These are phyloP conservation scores for Pseudocercospora cruenta DNA, from an alignment of 2,329 filamentous ascomycete species.

Conservation along the genomic window DNA sequence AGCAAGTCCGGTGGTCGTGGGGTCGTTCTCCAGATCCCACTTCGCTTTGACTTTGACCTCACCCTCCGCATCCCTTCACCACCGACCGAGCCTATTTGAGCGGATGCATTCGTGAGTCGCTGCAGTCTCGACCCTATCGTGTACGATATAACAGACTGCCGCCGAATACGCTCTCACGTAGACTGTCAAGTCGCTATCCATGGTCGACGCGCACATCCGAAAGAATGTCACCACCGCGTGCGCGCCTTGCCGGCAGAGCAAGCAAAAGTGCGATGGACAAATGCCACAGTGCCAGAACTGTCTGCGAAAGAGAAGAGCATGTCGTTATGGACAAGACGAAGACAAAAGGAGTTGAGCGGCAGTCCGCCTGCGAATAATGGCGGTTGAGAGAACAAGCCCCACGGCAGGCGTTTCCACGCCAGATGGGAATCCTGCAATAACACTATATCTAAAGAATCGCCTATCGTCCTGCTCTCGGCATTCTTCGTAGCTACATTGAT, in stretches of 20 bases:
- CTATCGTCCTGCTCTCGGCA: constrained; percentile 11
- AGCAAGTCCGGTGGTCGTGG: no score
- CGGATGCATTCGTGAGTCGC: no score
- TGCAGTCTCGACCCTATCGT: no score
- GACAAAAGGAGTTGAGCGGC: constrained; percentile 37
- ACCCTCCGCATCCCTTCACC: no score
- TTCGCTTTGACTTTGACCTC: no score
- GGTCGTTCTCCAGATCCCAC: no score
- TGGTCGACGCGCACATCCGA: neutral
- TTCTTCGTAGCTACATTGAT: neutral
- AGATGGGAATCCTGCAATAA: neutral
- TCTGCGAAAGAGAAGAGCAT: constrained; percentile 29
- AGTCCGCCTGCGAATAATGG: neutral
- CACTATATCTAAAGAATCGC: constrained; percentile 2
- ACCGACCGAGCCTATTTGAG: no score
- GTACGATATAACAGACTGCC: no score
- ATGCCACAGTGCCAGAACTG: constrained; percentile 30
- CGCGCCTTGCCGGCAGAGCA: constrained; percentile 25
- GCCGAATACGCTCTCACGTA: no score
- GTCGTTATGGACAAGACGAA: constrained; percentile 34
- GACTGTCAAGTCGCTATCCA: no score
- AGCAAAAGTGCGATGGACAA: constrained; percentile 26
- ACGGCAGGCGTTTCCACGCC: no score
- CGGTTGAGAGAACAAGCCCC: no score
- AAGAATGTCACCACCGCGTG: constrained; percentile 29